These are phyloP conservation scores for Carnegiea gigantea DNA, from an alignment of 179 eudicot species.

Conservation along the genomic window DNA sequence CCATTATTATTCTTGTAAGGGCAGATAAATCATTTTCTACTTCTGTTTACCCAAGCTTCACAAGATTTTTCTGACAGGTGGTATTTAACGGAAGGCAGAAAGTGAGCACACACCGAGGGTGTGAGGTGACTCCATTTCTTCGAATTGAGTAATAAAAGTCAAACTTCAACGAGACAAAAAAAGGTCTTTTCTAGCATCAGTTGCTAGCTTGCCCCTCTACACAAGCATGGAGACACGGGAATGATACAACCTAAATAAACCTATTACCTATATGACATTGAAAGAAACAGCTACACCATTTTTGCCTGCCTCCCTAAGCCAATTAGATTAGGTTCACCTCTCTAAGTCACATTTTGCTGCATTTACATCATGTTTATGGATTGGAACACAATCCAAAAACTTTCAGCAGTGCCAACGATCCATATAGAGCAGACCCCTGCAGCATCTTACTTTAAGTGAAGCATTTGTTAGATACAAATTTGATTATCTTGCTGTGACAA, in stretches of 20 bases:
- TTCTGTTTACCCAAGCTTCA: not conserved
- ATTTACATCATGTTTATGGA: not conserved
- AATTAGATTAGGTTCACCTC: not conserved
- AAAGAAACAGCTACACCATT: not conserved
- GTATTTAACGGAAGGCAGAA: not conserved
- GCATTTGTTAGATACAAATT: not conserved
- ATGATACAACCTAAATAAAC: not conserved
- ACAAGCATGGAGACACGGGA: not conserved
- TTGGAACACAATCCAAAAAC: not conserved
- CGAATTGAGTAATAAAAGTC: not conserved
- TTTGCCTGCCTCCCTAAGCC: not conserved
- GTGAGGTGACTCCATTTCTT: not conserved
- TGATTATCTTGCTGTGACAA: not conserved
- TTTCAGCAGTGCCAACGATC: not conserved
- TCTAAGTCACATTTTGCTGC: not conserved
- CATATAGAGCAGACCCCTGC: not conserved
- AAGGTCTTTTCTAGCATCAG: not conserved
- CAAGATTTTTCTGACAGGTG: not conserved
- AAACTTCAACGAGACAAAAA: not conserved
- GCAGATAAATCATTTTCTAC: not conserved
- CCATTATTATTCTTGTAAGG: not conserved
- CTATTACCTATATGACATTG: not conserved
- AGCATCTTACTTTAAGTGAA: not conserved
- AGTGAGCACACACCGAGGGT: not conserved
- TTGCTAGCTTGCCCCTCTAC: not conserved